These are phyloP conservation scores for Cyberlindnera xylosilytica DNA, from an alignment of 805 yeast species.

Conservation along the genomic window DNA sequence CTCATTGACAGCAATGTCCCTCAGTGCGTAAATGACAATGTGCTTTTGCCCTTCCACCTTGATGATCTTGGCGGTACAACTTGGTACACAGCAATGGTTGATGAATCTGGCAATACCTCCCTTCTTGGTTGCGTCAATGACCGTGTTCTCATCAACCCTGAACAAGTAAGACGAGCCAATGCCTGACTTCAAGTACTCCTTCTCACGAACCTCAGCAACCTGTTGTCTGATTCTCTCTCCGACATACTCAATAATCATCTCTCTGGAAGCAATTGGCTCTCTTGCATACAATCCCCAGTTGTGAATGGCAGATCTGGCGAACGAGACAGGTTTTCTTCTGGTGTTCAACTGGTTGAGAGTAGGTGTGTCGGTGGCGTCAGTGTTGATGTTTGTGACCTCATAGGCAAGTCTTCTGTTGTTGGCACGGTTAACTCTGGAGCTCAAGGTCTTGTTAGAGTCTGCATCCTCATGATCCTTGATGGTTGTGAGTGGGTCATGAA, in stretches of 20 bases:
- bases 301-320: conserved; percentile 95
- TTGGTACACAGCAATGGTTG: conserved; percentile 96
- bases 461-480: conserved; percentile 63
- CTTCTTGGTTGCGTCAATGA: conserved; percentile 93
- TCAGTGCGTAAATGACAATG: conserved; percentile 88
- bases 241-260: conserved; percentile 97
- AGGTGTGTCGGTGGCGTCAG: conserved; percentile 70
- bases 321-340: conserved; percentile 91
- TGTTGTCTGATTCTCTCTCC: conserved; percentile 94
- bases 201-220: conserved; percentile 90
- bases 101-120: conserved; percentile 98
- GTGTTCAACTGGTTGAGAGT: conserved; percentile 84
- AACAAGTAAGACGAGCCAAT: conserved; percentile 94
- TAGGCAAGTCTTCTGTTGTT: conserved; percentile 86
- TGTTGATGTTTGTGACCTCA: conserved; percentile 79
- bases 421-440: conserved; percentile 84
- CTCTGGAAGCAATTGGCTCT: conserved; percentile 93
- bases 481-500: conserved; percentile 68
- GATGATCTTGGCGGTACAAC: conserved; percentile 94
- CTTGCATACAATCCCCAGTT: conserved; percentile 97
- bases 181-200: conserved; percentile 80
- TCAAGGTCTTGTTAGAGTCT: conserved; percentile 44
- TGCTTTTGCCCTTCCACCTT: conserved; percentile 92
- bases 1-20: conserved; percentile 84
- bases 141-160: conserved; percentile 89